Evolutionary conservation across 352 stramenopile species (phyloP), one percentile per base, ranked within the genome.

Genomic region (Peronospora farinosa): DNA sequence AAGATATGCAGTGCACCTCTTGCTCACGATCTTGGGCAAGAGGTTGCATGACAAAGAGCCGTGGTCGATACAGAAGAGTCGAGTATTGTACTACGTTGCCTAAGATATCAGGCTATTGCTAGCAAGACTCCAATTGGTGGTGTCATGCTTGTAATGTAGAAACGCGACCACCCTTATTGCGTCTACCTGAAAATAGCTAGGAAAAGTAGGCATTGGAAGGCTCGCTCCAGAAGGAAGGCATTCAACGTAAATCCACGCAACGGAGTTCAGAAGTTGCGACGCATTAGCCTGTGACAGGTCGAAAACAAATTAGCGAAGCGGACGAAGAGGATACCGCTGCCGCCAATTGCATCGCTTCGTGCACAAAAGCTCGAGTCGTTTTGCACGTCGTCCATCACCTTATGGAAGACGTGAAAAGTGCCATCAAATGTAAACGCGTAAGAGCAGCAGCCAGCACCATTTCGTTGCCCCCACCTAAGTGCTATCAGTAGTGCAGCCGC

Each of bases 231-330:
- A 94, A 87, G 36, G 77, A 92, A 35, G 80, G 83, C 2, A 52
- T 92, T 32, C 80, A 94, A 53, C 74, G n/a, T 75, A 87, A 62
- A 90, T 78, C n/a, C 88, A 91, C 75, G 72, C 45, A 78, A 78
- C 1, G 78, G 83, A 27, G 76, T 91, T 17, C 43, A 68, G 0
- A 72, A 91, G 30, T 53, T 91, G 38, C 71, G 77, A 11, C 80
- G 82, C 13, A 65, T 89, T 33, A 90, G 71, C 65, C 58, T 91
- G 10, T 93, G 83, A 79, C 88, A 88, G 51, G 73, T 91, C 23
- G 69, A 88, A 23, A 85, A 74, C 39, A 79, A 93, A 17, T 69
- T 80, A n/a, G 54, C 2, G 74, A 84, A 13, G 69, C 72, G 25
- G 71, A 78, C 8, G 65, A 75, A 11, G 63, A 68, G 5, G 47